These are phyloP conservation scores for Vanilla planifolia DNA, from an alignment of 106 monocot species.

Conservation along the genomic window DNA sequence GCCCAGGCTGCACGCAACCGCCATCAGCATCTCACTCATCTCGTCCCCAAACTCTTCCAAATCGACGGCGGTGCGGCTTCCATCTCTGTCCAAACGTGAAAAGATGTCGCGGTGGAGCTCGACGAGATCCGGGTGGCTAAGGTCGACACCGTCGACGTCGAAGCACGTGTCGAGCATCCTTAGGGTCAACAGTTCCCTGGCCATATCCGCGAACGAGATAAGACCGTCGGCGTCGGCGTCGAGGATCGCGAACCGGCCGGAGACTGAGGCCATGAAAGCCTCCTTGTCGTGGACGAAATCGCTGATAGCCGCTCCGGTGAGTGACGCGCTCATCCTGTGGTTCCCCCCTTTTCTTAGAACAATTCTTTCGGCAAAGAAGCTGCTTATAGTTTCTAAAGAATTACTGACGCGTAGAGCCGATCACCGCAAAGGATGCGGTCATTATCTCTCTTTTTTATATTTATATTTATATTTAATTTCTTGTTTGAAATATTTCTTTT, in stretches of 20 bases:
- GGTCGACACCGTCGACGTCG: slow-evolving; percentile 15
- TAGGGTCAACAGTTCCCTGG: slow-evolving; percentile 37
- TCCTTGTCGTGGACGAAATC: slow-evolving; percentile 7
- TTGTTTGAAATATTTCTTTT: too few species aligned
- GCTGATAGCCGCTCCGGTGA: slow-evolving; percentile 9
- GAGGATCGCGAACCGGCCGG: slow-evolving; percentile 9
- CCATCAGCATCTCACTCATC: slow-evolving; percentile 68
- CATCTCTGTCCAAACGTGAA: slow-evolving; percentile 46
- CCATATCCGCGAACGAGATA: slow-evolving; percentile 20
- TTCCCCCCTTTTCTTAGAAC: background rate
- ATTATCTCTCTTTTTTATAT: too few species aligned
- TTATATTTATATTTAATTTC: too few species aligned
- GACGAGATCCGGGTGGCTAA: slow-evolving; percentile 24
- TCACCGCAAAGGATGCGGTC: too few species aligned
- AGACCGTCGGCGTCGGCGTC: slow-evolving; percentile 17
- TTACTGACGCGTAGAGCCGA: too few species aligned
- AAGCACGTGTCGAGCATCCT: slow-evolving; percentile 43
- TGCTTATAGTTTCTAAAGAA: too few species aligned
- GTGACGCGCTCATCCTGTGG: slow-evolving; percentile 6
- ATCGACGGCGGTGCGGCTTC: slow-evolving; percentile 30
- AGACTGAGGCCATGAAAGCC: slow-evolving; percentile 4
- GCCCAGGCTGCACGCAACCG: slow-evolving; percentile 46
- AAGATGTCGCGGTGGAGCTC: slow-evolving; percentile 39
- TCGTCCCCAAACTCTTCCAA: slow-evolving; percentile 54
- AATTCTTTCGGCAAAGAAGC: too few species aligned